A percentile compares a stretch with the other conserved stretches of the same genome.
These are phyloP conservation scores for Closterium sp. DNA, from an alignment of 139 green algal genomes.

Conservation along the genomic window DNA sequence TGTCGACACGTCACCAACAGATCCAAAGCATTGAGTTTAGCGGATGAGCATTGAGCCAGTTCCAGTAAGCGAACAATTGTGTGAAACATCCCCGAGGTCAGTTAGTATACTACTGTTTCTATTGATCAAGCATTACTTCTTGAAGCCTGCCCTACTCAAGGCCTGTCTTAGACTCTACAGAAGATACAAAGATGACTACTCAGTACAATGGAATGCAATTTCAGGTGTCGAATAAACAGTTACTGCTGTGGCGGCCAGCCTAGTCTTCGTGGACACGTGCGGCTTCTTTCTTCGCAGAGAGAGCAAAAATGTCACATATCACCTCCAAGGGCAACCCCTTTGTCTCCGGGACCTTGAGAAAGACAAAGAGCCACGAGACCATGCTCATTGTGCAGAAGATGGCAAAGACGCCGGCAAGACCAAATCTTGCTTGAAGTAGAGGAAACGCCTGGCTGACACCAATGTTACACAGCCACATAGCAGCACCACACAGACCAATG, in stretches of 20 bases:
- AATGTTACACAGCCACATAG: constrained; percentile 40
- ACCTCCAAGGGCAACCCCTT: constrained; percentile 47
- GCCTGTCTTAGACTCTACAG: too few species aligned
- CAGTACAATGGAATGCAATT: too few species aligned
- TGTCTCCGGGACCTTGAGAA: constrained; percentile 38
- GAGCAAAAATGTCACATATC: constrained; percentile 34
- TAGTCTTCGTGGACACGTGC: not conserved
- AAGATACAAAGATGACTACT: too few species aligned
- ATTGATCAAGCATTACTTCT: too few species aligned
- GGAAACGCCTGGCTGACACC: constrained; percentile 45
- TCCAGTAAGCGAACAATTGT: too few species aligned
- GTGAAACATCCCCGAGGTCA: too few species aligned
- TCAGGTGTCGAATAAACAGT: too few species aligned
- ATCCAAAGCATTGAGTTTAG: too few species aligned
- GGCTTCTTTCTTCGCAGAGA: not conserved
- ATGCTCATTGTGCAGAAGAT: constrained; percentile 33
- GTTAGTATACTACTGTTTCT: too few species aligned
- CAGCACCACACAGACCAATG: constrained; percentile 36
- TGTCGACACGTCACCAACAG: not conserved
- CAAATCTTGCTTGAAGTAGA: constrained; percentile 9
- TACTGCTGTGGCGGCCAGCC: not conserved
- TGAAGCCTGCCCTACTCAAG: too few species aligned
- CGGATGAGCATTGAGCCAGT: too few species aligned
- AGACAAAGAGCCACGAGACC: constrained; percentile 40
- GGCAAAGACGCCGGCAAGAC: constrained; percentile 32